These are phyloP conservation scores for Chalara sp. DNA, from an alignment of 2,329 filamentous ascomycete genomes.

Conservation along the genomic window DNA sequence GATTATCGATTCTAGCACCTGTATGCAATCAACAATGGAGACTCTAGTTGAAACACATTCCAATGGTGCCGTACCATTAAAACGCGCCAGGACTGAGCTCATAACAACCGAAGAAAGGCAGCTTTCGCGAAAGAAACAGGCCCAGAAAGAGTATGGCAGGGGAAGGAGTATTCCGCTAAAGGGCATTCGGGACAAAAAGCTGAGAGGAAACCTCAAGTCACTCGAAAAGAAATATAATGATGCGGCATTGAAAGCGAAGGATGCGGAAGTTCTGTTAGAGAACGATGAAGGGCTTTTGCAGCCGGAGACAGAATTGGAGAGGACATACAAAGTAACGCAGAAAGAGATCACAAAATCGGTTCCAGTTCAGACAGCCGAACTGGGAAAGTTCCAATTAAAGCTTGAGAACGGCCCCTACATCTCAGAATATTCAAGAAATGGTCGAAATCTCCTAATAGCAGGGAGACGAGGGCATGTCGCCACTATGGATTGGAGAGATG, in stretches of 20 bases:
- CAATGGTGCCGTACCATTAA: constrained; percentile 47
- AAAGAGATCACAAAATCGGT: constrained; percentile 73
- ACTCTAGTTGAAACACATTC: constrained; percentile 21
- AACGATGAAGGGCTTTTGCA: constrained; percentile 82
- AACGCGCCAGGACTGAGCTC: constrained; percentile 44
- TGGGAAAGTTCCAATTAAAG: constrained; percentile 79
- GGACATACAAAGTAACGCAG: constrained; percentile 88
- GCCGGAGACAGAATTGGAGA: constrained; percentile 79
- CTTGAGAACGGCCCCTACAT: constrained; percentile 82
- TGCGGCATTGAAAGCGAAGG: constrained; percentile 78
- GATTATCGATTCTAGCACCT: no score
- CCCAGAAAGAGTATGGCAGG: constrained; percentile 75
- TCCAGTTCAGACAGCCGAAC: constrained; percentile 79
- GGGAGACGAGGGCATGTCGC: constrained; percentile 92
- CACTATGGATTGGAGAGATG: constrained; percentile 92
- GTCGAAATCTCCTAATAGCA: constrained; percentile 75
- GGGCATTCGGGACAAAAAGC: constrained; percentile 79
- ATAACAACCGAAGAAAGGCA: constrained; percentile 20
- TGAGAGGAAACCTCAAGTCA: constrained; percentile 70
- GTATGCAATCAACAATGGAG: constrained; percentile 3
- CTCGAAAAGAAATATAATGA: constrained; percentile 79
- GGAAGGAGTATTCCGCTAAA: constrained; percentile 69
- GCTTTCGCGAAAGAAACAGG: constrained; percentile 47
- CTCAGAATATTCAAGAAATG: constrained; percentile 85
- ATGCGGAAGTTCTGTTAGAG: constrained; percentile 90